Percentiles rank a stretch among this genome's conserved stretches.
Conservation (phyloP, 169 alveolate species). For the Plasmodium inui region DNA sequence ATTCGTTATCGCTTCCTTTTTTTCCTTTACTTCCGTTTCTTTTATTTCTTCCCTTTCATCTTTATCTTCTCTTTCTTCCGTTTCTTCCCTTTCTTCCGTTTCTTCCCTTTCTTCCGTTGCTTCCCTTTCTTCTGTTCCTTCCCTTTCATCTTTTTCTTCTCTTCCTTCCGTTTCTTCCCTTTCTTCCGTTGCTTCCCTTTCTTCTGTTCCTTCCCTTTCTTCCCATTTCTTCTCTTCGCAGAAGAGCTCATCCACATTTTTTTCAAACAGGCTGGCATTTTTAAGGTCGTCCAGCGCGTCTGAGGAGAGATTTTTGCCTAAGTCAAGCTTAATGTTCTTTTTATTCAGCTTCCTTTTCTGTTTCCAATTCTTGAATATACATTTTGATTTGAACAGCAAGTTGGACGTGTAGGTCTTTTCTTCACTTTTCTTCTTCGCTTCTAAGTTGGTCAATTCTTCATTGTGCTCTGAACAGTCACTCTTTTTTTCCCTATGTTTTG, state of each 20-base stretch:
- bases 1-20: not conserved
- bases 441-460: constrained; percentile 2
- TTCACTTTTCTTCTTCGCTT: constrained; percentile 27
- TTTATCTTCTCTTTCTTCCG: not conserved
- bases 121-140: not conserved
- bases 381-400: constrained; percentile 38
- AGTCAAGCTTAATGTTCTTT: constrained; percentile 35
- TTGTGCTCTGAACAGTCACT: constrained; percentile 5
- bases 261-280: not conserved
- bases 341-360: constrained; percentile 40
- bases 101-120: not conserved
- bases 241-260: not conserved
- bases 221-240: not conserved
- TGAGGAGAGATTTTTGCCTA: constrained; percentile 18
- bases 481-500: constrained; percentile 15
- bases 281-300: not conserved
- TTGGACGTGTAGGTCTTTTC: constrained; percentile 61
- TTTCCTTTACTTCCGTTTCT: not conserved
- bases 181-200: not conserved
- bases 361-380: constrained; percentile 50
- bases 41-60: not conserved
- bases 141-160: not conserved
- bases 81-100: not conserved
- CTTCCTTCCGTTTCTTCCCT: not conserved
- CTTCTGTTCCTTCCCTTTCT: not conserved